Evolutionary conservation across 345 rosid species (phyloP).

Genomic region (Gossypium raimondii): DNA sequence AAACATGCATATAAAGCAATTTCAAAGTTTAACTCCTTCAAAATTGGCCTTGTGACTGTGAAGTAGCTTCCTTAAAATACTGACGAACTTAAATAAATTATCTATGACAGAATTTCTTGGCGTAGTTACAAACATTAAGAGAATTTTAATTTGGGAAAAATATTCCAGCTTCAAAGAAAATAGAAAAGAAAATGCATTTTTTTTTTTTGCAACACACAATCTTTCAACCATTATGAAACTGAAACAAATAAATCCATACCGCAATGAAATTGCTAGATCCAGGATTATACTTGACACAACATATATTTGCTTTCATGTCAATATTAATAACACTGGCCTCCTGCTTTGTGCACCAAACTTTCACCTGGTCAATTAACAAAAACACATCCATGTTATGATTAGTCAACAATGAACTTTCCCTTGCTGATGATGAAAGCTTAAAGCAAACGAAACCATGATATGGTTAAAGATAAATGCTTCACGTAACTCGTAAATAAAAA

Average conservation of each 20-base stretch:
- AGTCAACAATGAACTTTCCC: neutral
- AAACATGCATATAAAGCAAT: neutral
- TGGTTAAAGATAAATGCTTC: neutral
- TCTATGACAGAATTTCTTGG: neutral
- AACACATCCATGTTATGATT: constrained; percentile 18
- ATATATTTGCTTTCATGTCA: constrained; percentile 98
- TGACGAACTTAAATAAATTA: neutral
- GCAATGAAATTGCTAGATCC: constrained; percentile 93
- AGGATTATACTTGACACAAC: constrained; percentile 97
- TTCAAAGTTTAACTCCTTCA: neutral
- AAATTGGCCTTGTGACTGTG: neutral
- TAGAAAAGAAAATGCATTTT: neutral
- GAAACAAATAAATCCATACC: constrained; percentile 38
- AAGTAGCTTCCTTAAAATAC: neutral
- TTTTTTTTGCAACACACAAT: neutral
- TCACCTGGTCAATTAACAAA: constrained; percentile 52
- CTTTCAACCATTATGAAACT: neutral
- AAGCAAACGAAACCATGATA: neutral
- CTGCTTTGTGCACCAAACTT: constrained; percentile 96
- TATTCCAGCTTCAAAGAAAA: neutral
- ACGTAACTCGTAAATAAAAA: neutral
- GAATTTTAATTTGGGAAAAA: neutral
- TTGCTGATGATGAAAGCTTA: neutral
- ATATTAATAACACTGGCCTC: constrained; percentile 93
- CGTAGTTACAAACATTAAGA: neutral